These are phyloP conservation scores for Lecanicillium sp. DNA, from an alignment of 2,329 filamentous ascomycete genomes.

Conservation along the genomic window DNA sequence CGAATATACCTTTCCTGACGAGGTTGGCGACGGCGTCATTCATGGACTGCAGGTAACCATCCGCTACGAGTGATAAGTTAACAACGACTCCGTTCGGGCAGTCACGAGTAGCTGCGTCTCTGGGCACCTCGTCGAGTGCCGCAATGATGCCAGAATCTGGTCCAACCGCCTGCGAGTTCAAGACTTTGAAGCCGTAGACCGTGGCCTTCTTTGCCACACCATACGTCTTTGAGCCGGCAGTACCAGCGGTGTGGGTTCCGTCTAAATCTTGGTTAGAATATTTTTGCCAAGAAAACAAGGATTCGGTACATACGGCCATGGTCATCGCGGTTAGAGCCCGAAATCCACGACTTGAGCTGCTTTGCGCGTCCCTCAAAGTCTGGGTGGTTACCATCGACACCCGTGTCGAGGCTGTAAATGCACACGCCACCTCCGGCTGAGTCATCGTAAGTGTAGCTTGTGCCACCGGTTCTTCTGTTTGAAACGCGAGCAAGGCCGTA, in stretches of 20 bases:
- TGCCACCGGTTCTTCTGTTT: constrained; percentile 16
- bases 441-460: constrained; percentile 28
- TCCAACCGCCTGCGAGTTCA: constrained; percentile 27
- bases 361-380: constrained; percentile 35
- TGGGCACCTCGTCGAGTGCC: constrained; percentile 33
- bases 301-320: constrained; percentile 28
- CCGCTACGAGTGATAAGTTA: constrained; percentile 46
- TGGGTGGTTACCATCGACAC: constrained; percentile 26
- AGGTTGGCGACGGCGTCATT: constrained; percentile 30
- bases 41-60: constrained; percentile 19
- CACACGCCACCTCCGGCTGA: constrained; percentile 30
- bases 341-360: constrained; percentile 28
- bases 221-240: constrained; percentile 30
- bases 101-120: constrained; percentile 23
- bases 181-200: constrained; percentile 37
- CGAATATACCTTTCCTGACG: constrained; percentile 25
- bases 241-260: constrained; percentile 39
- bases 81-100: constrained; percentile 37
- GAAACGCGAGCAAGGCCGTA: constrained; percentile 33
- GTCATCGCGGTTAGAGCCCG: constrained; percentile 27
- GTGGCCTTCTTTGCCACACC: constrained; percentile 37
- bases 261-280: constrained; percentile 15
- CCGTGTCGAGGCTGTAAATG: constrained; percentile 37
- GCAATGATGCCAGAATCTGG: constrained; percentile 32
- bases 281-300: background rate